Percentiles rank a stretch among this genome's conserved stretches.
phyloP scores from a whole-genome alignment of 495 filamentous ascomycete species.

The Neurospora hispaniola region DNA sequence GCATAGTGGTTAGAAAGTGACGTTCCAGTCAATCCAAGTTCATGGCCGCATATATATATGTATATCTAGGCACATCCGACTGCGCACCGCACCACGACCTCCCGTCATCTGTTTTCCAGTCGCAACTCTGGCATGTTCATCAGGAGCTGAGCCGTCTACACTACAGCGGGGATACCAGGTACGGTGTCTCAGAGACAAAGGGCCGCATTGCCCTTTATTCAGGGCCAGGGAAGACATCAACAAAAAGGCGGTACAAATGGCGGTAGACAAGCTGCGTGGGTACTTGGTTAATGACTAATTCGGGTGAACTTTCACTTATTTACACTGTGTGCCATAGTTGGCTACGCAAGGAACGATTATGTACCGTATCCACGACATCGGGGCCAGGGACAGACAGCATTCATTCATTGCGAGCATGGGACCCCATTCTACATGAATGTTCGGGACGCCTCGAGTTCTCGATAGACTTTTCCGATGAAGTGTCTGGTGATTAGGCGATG shows the following conservation, averaged over 20 bases:
- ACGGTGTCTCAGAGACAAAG: not conserved
- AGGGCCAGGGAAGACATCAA: not conserved
- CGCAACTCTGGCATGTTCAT: not conserved
- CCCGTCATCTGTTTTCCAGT: not conserved
- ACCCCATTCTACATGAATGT: not conserved
- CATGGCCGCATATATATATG: not conserved
- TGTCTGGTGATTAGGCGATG: constrained; percentile 2
- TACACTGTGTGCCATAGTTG: not conserved
- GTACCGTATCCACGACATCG: not conserved
- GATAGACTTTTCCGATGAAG: not conserved
- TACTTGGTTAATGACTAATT: not conserved
- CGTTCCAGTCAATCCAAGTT: not conserved
- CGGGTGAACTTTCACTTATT: not conserved
- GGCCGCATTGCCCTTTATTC: not conserved
- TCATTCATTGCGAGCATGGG: not conserved
- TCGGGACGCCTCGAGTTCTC: not conserved
- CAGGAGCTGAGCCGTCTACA: not conserved
- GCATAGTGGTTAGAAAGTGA: not conserved
- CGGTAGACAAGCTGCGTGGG: not conserved
- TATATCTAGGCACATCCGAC: not conserved
- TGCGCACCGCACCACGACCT: not conserved
- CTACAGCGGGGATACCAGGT: not conserved
- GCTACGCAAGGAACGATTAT: not conserved
- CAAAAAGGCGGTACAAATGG: not conserved
- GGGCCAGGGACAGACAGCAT: not conserved